Conservation (phyloP, 2,329 filamentous ascomycete species). For the Arthroderma sp. region DNA sequence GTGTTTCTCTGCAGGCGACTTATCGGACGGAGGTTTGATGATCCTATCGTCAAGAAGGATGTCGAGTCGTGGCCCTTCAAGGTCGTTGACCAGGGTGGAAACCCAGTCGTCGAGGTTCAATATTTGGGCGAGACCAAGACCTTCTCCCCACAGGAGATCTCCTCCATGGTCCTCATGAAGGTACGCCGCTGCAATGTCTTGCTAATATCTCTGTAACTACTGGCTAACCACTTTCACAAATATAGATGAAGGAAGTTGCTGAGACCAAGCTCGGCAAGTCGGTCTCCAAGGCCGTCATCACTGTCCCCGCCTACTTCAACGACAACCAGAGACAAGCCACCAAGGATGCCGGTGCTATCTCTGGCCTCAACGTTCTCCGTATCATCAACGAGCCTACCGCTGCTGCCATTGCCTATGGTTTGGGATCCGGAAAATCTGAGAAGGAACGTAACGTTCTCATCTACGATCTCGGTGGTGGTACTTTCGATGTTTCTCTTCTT, state of each 20-base stretch:
- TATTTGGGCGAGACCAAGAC: constrained; percentile 90
- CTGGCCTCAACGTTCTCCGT: constrained; percentile 95
- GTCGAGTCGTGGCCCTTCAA: constrained; percentile 99
- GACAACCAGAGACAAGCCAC: constrained; percentile 99
- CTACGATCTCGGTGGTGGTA: constrained; percentile 99
- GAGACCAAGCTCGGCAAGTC: constrained; percentile 98
- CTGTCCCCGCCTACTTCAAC: constrained; percentile 99
- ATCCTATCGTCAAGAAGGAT: constrained; percentile 97
- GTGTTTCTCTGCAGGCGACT: constrained; percentile 54
- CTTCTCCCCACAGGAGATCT: constrained; percentile 98
- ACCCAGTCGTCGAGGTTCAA: constrained; percentile 85
- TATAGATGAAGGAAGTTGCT: constrained; percentile 96
- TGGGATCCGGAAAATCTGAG: constrained; percentile 83
- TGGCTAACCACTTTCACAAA: constrained; percentile 11
- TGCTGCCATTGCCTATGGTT: constrained; percentile 95
- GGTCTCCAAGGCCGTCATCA: constrained; percentile 98
- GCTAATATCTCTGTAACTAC: not conserved
- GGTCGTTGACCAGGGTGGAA: constrained; percentile 77
- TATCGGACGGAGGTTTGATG: constrained; percentile 90
- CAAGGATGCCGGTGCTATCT: constrained; percentile 97
- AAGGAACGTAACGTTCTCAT: constrained; percentile 99
- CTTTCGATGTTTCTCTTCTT: constrained; percentile 98
- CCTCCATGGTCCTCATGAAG: constrained; percentile 97
- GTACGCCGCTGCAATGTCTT: constrained; percentile 36
- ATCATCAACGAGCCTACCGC: constrained; percentile 99